Evolutionary conservation across 345 rosid genomes (phyloP), one percentile per base, ranked within the genome.

Genomic region (Nasturtium officinale): DNA sequence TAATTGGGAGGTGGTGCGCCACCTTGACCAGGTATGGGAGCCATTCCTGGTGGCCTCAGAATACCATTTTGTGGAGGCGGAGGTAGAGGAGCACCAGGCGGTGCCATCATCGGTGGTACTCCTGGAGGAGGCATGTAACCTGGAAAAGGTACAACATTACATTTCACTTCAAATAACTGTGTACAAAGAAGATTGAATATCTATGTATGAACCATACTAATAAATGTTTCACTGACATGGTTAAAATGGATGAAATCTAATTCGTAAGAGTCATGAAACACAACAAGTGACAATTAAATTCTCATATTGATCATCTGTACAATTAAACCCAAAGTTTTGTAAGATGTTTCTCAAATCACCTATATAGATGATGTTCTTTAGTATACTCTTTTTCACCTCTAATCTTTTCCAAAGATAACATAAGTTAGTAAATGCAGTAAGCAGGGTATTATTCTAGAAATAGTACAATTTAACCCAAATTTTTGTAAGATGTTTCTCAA

Each of bases 1-100:
- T 89, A 77, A 71, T 85, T 75, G 16, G 76, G 52, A 16, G 85
- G 87, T 3, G 85, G 74, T 13, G 56, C 81, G 55, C 86, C 86
- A 38, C 92, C 95, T 76, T 90, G 79, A 83, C 78, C 85, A 7
- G 83, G 65, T 33, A 84, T 6, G 50, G 87, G 87, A 45, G 83
- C 82, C 35, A 78, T 63, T 32, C 74, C 67, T 12, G 85, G 73
- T 65, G 96, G 96, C 82, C 92, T 85, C 5, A 86, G 88, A 63
- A 83, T 62, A 66, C 92, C 89, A 61, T 89, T 91, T 79, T 89
- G 98, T 72, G 89, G 94, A 59, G 91, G 84, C 9, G 89, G 94
- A 69, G 91, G 84, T 15, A 87, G 45, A 70, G 97, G 87, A 74
- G 97, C 93, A 83, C 98, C 98, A 13, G 96, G 96, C 4, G 96